phyloP scores from a whole-genome alignment of 805 yeast genomes.

The Saturnispora halmiae region DNA sequence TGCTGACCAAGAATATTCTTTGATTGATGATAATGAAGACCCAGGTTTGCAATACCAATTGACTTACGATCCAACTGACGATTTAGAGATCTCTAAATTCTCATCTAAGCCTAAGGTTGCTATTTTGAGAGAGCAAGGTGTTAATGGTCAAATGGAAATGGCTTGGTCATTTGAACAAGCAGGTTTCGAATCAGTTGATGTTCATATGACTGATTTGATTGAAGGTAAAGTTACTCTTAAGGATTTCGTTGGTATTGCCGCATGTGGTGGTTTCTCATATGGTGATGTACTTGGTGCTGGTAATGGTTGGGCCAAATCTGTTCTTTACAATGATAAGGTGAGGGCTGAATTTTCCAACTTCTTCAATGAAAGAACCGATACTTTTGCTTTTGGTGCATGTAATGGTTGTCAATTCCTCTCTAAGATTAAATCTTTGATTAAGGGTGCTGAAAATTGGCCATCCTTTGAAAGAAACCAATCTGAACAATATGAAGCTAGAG shows the following conservation, averaged over 20 bases:
- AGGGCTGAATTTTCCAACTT: conserved; percentile 69
- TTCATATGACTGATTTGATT: conserved; percentile 90
- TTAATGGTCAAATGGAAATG: conserved; percentile 97
- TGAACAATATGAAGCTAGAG: conserved; percentile 96
- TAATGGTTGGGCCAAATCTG: conserved; percentile 98
- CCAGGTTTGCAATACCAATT: conserved; percentile 84
- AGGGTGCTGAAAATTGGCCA: conserved; percentile 96
- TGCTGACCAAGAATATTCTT: conserved; percentile 75
- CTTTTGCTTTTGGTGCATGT: conserved; percentile 97
- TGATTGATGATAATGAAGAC: conserved; percentile 69
- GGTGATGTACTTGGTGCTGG: conserved; percentile 99
- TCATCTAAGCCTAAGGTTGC: conserved; percentile 76
- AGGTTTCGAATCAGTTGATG: conserved; percentile 89
- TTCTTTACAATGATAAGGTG: conserved; percentile 70
- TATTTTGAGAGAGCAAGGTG: conserved; percentile 96
- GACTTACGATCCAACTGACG: conserved; percentile 54
- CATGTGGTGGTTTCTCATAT: conserved; percentile 98
- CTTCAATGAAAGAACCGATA: conserved; percentile 79
- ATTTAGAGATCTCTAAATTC: conserved; percentile 32
- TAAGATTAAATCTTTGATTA: conserved; percentile 75
- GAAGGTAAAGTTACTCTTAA: conserved; percentile 62
- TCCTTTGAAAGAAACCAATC: conserved; percentile 81
- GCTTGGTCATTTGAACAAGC: conserved; percentile 94
- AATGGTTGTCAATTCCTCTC: conserved; percentile 97
- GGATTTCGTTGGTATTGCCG: conserved; percentile 87